Evolutionary conservation across 208 protist species (phyloP), one percentile per base, ranked within the genome.

Genomic region (Leishmania guyanensis): DNA sequence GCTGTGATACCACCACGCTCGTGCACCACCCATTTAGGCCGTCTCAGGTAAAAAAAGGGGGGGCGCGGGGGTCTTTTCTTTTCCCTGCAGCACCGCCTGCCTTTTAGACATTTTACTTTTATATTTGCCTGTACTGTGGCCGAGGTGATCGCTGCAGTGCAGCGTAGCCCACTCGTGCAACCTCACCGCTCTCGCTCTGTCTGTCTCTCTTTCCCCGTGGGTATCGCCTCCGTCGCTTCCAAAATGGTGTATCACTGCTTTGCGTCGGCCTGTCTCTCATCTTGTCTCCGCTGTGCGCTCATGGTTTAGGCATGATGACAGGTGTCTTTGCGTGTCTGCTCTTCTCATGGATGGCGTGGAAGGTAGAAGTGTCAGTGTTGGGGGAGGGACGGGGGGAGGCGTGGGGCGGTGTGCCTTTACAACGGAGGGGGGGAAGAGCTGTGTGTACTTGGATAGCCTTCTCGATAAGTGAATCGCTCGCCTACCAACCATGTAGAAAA

Each of bases 151-250:
- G 68, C n/a, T 20, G 39, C 43, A 10, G 20, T 26, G 6, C 17
- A 12, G 22, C 22, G 39, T 39, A 29, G 68, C 43, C 20, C 39
- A 9, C 5, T 72, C 22, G 39, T 29, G 33, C 10, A 16, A 14
- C 56, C 70, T 53, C n/a, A 69, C 5, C 43, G 0, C 43, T 46
- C 43, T 46, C 43, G 43, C 33, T 69, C 66, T 80, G 17, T 72
- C 29, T 83, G 36, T 81, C 54, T 48, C 60, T 66, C 22, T 70
- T 70, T 66, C 48, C 77, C 64, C 17, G 29, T 14, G 29, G 5
- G 58, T 33, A 9, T 39, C 9, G 16, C 29, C 62, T 77, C 71
- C 58, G 69, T 85, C 51, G 79, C 36, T 70, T 76, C 54, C 36
- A 81, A 66, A 33, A 9, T 80, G 70, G 29, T 20, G 22, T 62